phyloP scores from a whole-genome alignment of 345 rosid species.

The Syzygium jambos region DNA sequence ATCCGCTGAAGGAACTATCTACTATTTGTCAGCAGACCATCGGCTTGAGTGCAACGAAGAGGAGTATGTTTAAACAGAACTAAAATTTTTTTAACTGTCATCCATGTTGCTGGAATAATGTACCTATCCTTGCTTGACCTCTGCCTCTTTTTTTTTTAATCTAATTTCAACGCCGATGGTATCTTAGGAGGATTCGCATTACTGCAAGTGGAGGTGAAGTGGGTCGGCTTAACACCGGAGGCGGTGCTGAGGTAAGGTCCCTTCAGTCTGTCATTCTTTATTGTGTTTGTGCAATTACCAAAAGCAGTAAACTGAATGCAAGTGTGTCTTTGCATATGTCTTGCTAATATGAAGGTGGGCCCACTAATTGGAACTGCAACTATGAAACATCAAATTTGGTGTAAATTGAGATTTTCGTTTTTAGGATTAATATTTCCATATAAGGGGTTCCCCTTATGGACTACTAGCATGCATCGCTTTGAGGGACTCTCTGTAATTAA shows the following conservation, averaged over 20 bases:
- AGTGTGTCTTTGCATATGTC: background rate
- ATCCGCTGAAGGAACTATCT: constrained; percentile 88
- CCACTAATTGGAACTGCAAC: background rate
- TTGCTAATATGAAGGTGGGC: background rate
- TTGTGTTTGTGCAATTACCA: background rate
- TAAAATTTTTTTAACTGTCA: background rate
- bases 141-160: background rate
- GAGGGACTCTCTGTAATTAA: background rate
- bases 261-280: constrained; percentile 2
- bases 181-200: constrained; percentile 72
- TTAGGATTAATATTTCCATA: background rate
- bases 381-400: background rate
- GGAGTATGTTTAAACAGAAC: constrained; percentile 49
- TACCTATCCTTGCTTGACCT: background rate
- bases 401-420: background rate
- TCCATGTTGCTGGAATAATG: background rate
- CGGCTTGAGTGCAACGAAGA: constrained; percentile 91
- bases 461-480: background rate
- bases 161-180: constrained; percentile 1
- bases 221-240: constrained; percentile 94
- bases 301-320: background rate
- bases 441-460: background rate
- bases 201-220: constrained; percentile 99
- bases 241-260: constrained; percentile 85
- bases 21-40: constrained; percentile 91